A percentile compares a stretch with the other conserved stretches of the same genome.
phyloP scores from a whole-genome alignment of 2,329 filamentous ascomycete species.

The Lasiodiplodia theobromae region DNA sequence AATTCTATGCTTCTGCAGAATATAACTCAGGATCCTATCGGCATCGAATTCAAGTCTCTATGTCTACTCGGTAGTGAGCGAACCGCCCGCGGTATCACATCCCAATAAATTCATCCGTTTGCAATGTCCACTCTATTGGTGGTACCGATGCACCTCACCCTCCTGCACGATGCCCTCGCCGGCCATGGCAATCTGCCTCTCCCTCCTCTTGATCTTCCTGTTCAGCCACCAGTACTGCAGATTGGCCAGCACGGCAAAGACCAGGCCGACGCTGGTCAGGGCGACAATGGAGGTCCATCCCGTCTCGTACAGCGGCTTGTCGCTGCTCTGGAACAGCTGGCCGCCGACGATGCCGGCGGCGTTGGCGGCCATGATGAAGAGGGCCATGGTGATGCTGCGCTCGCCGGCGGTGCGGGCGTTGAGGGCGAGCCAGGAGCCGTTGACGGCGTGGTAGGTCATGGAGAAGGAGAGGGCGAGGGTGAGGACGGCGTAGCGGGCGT shows the following conservation, averaged over 20 bases:
- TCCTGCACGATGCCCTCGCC: not conserved
- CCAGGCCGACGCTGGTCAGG: conserved; percentile 27
- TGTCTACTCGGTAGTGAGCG: too few species aligned
- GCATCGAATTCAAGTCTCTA: too few species aligned
- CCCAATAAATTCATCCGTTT: too few species aligned
- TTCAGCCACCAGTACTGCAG: conserved; percentile 34
- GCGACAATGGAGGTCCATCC: conserved; percentile 34
- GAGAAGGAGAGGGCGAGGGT: conserved; percentile 27
- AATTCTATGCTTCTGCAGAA: too few species aligned
- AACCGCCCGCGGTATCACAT: too few species aligned
- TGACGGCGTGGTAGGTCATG: conserved; percentile 32
- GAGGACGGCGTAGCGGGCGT: conserved; percentile 30
- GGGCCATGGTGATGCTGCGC: conserved; percentile 34
- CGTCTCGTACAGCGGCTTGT: conserved; percentile 31
- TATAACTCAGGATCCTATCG: too few species aligned
- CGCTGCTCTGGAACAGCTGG: conserved; percentile 34
- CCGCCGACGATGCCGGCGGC: conserved; percentile 34
- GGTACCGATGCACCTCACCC: not conserved
- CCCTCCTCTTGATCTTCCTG: conserved; percentile 11
- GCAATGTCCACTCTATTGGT: not conserved
- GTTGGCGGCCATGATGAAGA: conserved; percentile 36
- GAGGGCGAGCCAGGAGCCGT: conserved; percentile 35
- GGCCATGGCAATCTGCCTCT: not conserved
- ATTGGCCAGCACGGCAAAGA: conserved; percentile 29
- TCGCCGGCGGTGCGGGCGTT: conserved; percentile 34